phyloP scores from a whole-genome alignment of 257 asterid species.

The Penstemon barbatus region DNA sequence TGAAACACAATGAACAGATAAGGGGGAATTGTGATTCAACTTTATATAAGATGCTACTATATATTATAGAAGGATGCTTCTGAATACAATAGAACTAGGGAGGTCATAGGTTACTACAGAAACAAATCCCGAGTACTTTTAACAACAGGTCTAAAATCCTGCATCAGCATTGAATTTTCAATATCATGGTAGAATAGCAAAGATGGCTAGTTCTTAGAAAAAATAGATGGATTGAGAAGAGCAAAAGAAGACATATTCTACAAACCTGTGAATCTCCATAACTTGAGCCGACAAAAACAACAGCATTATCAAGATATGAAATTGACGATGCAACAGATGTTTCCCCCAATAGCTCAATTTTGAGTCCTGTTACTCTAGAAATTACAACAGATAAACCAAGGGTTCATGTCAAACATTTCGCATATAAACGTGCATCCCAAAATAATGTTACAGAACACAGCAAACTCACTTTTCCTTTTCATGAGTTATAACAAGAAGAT shows the following conservation, averaged over 20 bases:
- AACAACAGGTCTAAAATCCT: background rate
- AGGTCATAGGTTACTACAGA: background rate
- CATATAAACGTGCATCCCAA: conserved; percentile 9
- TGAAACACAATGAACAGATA: background rate
- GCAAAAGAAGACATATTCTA: conserved; percentile 11
- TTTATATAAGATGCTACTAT: background rate
- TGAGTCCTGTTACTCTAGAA: conserved; percentile 81
- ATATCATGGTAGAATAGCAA: conserved; percentile 1
- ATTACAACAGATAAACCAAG: conserved; percentile 20
- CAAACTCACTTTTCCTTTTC: conserved; percentile 80
- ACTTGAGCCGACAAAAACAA: conserved; percentile 88
- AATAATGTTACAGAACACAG: conserved; percentile 20
- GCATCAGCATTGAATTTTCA: conserved; percentile 7
- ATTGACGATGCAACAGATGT: conserved; percentile 88
- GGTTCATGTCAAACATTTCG: conserved; percentile 18
- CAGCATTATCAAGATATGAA: conserved; percentile 86
- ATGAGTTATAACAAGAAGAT: conserved; percentile 82
- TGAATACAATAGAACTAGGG: background rate
- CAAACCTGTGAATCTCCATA: conserved; percentile 91
- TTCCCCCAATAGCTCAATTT: conserved; percentile 86
- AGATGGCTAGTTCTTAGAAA: background rate
- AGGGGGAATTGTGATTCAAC: background rate
- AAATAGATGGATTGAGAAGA: conserved; percentile 1
- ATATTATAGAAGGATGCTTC: background rate
- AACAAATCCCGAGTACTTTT: background rate